phyloP scores from a whole-genome alignment of 1,284 basidiomycete species.

The Tilletiaria anomala region DNA sequence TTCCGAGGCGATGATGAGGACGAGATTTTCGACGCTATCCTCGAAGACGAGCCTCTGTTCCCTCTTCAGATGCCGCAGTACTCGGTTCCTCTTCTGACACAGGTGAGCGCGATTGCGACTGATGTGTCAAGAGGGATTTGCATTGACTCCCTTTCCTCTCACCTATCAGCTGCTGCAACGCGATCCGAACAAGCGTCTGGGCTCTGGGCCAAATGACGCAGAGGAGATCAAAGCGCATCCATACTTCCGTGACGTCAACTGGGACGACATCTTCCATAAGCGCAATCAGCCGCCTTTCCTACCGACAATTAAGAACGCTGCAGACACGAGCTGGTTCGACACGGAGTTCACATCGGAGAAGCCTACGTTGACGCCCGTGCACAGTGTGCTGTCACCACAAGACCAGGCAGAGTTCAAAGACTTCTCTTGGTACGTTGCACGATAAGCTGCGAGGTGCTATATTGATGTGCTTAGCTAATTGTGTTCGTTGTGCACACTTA shows the following conservation, averaged over 20 bases:
- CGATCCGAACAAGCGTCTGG: slow-evolving; percentile 82
- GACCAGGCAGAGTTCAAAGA: slow-evolving; percentile 55
- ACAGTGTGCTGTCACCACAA: slow-evolving; percentile 75
- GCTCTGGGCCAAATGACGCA: slow-evolving; percentile 81
- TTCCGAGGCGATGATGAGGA: slow-evolving; percentile 99
- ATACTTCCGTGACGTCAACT: slow-evolving; percentile 96
- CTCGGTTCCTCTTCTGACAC: slow-evolving; percentile 84
- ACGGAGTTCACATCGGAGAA: slow-evolving; percentile 82
- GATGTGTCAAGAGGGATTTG: too few relatives aligned
- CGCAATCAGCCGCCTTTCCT: slow-evolving; percentile 93
- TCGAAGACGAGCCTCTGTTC: slow-evolving; percentile 96
- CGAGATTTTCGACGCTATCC: slow-evolving; percentile 97
- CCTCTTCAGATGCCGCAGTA: slow-evolving; percentile 99
- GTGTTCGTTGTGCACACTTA: too few relatives aligned
- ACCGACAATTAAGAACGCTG: slow-evolving; percentile 59
- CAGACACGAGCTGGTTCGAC: slow-evolving; percentile 65
- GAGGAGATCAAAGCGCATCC: slow-evolving; percentile 94
- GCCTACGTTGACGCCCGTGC: slow-evolving; percentile 92
- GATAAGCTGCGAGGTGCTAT: too few relatives aligned
- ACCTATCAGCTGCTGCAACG: slow-evolving; percentile 70
- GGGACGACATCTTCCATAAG: slow-evolving; percentile 88
- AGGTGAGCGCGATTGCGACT: too few relatives aligned
- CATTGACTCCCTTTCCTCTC: slow-evolving; percentile 2
- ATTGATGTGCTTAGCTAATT: too few relatives aligned
- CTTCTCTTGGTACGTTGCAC: slow-evolving; percentile 23